Conservation (phyloP, 2,329 filamentous ascomycete genomes). For the Botrytis deweyae region DNA sequence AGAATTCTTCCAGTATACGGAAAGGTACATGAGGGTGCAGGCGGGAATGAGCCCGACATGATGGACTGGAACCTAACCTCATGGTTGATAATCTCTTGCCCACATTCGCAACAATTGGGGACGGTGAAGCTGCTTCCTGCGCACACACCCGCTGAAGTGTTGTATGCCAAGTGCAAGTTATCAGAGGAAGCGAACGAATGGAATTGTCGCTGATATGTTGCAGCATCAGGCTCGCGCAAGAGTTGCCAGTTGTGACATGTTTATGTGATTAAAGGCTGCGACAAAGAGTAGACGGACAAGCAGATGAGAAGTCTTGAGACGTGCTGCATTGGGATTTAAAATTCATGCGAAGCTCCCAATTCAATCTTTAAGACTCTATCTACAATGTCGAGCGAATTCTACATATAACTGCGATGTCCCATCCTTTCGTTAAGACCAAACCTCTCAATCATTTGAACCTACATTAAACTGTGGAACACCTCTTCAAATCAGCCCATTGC, state of each 20-base stretch:
- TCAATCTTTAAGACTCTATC: background rate
- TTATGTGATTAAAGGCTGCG: background rate
- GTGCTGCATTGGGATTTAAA: background rate
- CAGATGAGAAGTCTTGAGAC: too few relatives aligned
- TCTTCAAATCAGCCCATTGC: background rate
- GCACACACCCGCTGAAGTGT: background rate
- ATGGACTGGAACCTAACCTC: background rate
- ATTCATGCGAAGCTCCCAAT: background rate
- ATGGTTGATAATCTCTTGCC: background rate
- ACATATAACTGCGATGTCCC: background rate
- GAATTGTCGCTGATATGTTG: background rate
- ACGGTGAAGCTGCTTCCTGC: background rate
- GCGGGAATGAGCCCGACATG: background rate
- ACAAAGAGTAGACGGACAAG: background rate
- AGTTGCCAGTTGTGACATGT: background rate
- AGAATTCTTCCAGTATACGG: background rate
- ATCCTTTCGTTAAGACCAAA: background rate
- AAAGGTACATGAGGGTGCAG: background rate
- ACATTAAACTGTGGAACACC: background rate
- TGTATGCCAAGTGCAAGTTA: background rate
- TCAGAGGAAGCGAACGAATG: background rate
- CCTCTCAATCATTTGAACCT: background rate
- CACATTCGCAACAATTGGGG: background rate
- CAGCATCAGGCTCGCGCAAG: background rate
- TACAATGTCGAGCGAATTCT: background rate